phyloP scores from a whole-genome alignment of 2,329 filamentous ascomycete genomes.

The Arthrobotrys iridis region DNA sequence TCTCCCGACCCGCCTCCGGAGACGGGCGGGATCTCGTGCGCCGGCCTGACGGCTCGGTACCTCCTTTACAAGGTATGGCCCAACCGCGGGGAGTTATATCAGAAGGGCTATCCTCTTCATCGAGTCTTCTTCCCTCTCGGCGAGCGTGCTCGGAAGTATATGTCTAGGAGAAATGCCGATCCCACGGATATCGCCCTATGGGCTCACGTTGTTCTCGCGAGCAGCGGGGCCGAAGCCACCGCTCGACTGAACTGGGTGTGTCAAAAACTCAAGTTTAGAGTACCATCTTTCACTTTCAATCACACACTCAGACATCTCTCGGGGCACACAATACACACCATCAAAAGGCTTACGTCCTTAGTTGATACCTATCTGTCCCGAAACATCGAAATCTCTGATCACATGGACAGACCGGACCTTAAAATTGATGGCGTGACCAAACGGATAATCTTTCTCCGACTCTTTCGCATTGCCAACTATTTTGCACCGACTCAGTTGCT shows the following conservation, averaged over 20 bases:
- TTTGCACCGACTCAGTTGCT: constrained; percentile 30
- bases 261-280: constrained; percentile 21
- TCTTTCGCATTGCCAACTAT: constrained; percentile 42
- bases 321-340: constrained; percentile 24
- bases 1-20: background rate
- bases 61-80: constrained; percentile 41
- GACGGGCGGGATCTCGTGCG: constrained; percentile 27
- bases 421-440: constrained; percentile 36
- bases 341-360: constrained; percentile 15
- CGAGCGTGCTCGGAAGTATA: constrained; percentile 8
- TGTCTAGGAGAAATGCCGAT: constrained; percentile 33
- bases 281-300: constrained; percentile 31
- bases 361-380: constrained; percentile 28
- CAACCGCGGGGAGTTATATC: constrained; percentile 13
- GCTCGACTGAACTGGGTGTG: constrained; percentile 39
- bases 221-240: constrained; percentile 27
- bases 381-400: constrained; percentile 25
- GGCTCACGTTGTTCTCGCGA: constrained; percentile 37
- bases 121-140: constrained; percentile 7
- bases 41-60: constrained; percentile 41
- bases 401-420: background rate
- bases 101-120: constrained; percentile 37
- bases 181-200: constrained; percentile 17
- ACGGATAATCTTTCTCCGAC: constrained; percentile 41
- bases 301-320: constrained; percentile 43